Evolutionary conservation across 495 filamentous ascomycete genomes (phyloP).

Genomic region (Hypoxylon trugodes): DNA sequence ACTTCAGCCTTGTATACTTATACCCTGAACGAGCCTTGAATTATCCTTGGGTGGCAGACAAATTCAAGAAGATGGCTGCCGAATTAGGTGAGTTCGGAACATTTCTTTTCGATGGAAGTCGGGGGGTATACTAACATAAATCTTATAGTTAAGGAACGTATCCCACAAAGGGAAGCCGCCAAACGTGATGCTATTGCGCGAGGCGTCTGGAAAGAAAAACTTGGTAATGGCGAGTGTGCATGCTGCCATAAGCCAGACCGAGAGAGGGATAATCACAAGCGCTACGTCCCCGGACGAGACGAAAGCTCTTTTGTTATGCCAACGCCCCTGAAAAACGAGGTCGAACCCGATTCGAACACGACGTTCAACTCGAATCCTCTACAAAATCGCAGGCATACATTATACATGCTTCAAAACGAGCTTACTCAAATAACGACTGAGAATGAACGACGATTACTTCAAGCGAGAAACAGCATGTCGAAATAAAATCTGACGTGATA

Average conservation of each 20-base stretch:
- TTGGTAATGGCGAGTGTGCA: constrained; percentile 24
- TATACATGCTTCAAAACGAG: not conserved
- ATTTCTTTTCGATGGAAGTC: no score
- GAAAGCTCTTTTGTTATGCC: no score
- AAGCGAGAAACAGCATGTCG: not conserved
- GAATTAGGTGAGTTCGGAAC: constrained; percentile 51
- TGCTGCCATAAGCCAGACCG: constrained; percentile 40
- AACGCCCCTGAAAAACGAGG: not conserved
- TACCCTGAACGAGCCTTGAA: constrained; percentile 53
- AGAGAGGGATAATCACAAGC: constrained; percentile 17
- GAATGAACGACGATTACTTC: not conserved
- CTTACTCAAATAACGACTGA: not conserved
- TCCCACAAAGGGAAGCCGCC: constrained; percentile 9
- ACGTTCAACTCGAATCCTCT: not conserved
- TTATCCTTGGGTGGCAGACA: constrained; percentile 49
- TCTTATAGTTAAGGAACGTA: constrained; percentile 39
- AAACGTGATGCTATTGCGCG: constrained; percentile 16
- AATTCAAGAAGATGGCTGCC: constrained; percentile 37
- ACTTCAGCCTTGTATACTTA: constrained; percentile 42
- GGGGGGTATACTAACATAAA: no score
- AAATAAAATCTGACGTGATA: not conserved
- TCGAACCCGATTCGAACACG: not conserved
- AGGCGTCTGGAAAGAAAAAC: constrained; percentile 24
- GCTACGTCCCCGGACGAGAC: not conserved
- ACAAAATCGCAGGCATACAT: not conserved